phyloP scores from a whole-genome alignment of 495 filamentous ascomycete species.

The Choiromyces venosus region DNA sequence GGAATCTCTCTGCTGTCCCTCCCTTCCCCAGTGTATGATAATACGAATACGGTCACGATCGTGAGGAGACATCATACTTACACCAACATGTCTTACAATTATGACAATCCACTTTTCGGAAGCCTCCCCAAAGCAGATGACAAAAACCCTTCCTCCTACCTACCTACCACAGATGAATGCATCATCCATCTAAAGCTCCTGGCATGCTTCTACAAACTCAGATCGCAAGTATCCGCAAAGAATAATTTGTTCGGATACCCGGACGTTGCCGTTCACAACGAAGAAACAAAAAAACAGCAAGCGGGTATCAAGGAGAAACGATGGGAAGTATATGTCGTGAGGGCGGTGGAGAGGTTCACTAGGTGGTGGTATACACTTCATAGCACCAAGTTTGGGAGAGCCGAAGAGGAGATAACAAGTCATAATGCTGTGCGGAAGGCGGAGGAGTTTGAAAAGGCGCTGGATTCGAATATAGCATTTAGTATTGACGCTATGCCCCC shows the following conservation, averaged over 20 bases:
- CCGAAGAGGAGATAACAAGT: background rate
- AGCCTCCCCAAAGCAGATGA: background rate
- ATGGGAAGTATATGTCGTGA: slow-evolving; percentile 1
- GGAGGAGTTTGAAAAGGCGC: background rate
- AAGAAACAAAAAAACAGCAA: background rate
- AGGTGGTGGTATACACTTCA: background rate
- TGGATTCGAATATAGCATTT: background rate
- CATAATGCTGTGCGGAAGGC: background rate
- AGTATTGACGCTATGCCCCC: background rate
- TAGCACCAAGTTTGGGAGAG: background rate
- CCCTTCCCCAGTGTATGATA: background rate
- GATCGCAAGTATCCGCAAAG: background rate
- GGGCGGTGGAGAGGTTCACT: background rate
- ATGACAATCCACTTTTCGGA: background rate
- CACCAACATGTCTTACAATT: background rate
- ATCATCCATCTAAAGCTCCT: background rate
- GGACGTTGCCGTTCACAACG: background rate
- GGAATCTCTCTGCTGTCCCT: background rate
- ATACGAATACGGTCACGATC: background rate
- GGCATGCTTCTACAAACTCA: background rate
- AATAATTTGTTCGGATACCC: background rate
- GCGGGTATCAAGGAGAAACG: background rate
- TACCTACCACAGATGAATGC: background rate
- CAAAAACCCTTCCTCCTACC: background rate
- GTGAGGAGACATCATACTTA: background rate